Evolutionary conservation across 2,329 filamentous ascomycete species (phyloP).

Genomic region (Ophiostoma australiae): DNA sequence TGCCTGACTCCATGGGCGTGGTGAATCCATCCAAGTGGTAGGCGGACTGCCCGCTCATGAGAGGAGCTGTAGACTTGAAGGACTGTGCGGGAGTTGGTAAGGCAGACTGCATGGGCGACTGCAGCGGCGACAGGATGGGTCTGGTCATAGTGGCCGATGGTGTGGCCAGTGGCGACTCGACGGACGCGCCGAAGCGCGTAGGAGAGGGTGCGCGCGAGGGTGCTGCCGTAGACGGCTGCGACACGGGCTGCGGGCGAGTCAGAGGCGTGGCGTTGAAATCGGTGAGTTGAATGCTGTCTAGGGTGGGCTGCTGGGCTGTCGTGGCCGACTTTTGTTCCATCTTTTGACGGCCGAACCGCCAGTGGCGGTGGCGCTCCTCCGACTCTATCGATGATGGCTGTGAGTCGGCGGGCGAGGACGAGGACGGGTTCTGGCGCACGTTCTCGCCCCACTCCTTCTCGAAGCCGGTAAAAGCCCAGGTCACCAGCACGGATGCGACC

Average conservation of each 20-base stretch:
- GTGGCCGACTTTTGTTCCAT: background rate
- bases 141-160: background rate
- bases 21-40: background rate
- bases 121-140: slow-evolving; percentile 20
- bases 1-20: background rate
- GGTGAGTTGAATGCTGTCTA: slow-evolving; percentile 9
- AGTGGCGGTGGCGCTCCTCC: background rate
- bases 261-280: slow-evolving; percentile 5
- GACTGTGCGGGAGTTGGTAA: slow-evolving; percentile 17
- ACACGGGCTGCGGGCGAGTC: slow-evolving; percentile 15
- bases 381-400: background rate
- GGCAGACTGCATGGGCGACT: slow-evolving; percentile 12
- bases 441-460: slow-evolving; percentile 50
- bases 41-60: background rate
- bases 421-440: background rate
- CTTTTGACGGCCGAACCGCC: background rate
- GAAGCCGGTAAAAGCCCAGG: slow-evolving; percentile 66
- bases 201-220: slow-evolving; percentile 17
- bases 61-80: slow-evolving; percentile 19
- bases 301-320: background rate
- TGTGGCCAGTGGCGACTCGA: background rate
- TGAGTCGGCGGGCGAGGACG: background rate
- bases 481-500: slow-evolving; percentile 52
- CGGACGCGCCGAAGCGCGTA: slow-evolving; percentile 15
- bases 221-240: background rate